Evolutionary conservation across 495 filamentous ascomycete genomes (phyloP).

Genomic region (Hypoxylon lienhwacheense): DNA sequence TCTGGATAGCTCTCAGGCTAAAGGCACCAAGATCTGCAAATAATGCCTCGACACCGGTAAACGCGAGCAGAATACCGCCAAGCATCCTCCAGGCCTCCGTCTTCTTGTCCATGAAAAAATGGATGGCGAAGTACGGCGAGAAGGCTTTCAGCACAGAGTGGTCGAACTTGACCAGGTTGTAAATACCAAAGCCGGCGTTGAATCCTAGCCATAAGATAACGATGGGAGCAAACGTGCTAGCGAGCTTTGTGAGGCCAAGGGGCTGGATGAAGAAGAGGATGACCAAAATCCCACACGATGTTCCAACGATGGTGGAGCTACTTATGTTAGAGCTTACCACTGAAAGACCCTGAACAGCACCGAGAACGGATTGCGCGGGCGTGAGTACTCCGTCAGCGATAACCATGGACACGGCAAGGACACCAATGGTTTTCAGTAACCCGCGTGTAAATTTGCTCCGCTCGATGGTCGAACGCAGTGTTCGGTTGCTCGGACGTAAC

Average conservation of each 20-base stretch:
- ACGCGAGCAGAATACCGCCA: constrained; percentile 70
- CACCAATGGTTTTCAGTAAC: constrained; percentile 66
- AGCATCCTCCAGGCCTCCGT: constrained; percentile 66
- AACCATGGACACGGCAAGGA: constrained; percentile 71
- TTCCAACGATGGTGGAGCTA: constrained; percentile 62
- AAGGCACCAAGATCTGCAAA: constrained; percentile 78
- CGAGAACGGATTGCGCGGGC: constrained; percentile 69
- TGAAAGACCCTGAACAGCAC: constrained; percentile 68
- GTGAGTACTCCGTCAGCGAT: constrained; percentile 70
- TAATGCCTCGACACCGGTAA: constrained; percentile 74
- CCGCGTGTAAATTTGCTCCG: constrained; percentile 53
- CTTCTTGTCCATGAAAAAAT: constrained; percentile 63
- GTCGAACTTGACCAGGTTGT: constrained; percentile 67
- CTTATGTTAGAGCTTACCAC: constrained; percentile 52
- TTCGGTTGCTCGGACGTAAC: constrained; percentile 53
- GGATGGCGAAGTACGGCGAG: constrained; percentile 63
- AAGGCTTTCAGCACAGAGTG: constrained; percentile 69
- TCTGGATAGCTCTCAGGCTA: constrained; percentile 60
- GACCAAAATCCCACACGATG: constrained; percentile 68
- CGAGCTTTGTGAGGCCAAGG: constrained; percentile 68
- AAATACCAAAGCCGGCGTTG: constrained; percentile 69
- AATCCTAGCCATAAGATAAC: constrained; percentile 73
- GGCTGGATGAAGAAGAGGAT: constrained; percentile 71
- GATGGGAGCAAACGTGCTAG: constrained; percentile 67
- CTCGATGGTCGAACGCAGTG: constrained; percentile 61